Evolutionary conservation across 805 yeast genomes (phyloP).

Genomic region (Schwanniomyces sp.): DNA sequence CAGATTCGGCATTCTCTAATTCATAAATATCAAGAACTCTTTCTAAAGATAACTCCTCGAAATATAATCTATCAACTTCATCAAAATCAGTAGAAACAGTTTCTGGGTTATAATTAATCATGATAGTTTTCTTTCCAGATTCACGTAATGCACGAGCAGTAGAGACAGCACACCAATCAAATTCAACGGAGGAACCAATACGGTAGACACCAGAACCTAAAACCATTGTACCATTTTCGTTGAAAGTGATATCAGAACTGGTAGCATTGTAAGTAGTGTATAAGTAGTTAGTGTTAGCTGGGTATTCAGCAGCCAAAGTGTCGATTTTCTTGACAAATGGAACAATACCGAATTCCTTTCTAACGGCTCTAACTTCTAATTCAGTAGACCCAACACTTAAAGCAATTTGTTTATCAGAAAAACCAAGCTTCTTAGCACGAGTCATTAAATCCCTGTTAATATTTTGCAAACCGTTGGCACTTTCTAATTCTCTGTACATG

Average conservation of each 20-base stretch:
- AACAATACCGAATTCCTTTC: slow-evolving; percentile 75
- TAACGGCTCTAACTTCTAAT: slow-evolving; percentile 75
- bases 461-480: slow-evolving; percentile 51
- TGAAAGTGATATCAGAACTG: slow-evolving; percentile 76
- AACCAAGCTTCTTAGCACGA: slow-evolving; percentile 90
- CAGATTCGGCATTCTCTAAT: slow-evolving; percentile 85
- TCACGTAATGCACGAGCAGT: slow-evolving; percentile 93
- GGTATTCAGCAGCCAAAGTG: slow-evolving; percentile 98
- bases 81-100: slow-evolving; percentile 98
- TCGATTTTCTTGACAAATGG: slow-evolving; percentile 97
- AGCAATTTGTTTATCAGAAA: slow-evolving; percentile 93
- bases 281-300: slow-evolving; percentile 92
- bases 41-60: slow-evolving; percentile 92
- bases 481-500: slow-evolving; percentile 79
- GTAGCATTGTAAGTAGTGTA: slow-evolving; percentile 96
- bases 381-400: slow-evolving; percentile 71
- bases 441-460: slow-evolving; percentile 68
- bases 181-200: slow-evolving; percentile 97
- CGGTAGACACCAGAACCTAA: slow-evolving; percentile 99
- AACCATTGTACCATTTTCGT: slow-evolving; percentile 90
- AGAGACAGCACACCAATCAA: slow-evolving; percentile 99
- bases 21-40: slow-evolving; percentile 97
- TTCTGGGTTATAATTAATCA: slow-evolving; percentile 98
- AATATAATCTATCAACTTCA: slow-evolving; percentile 95
- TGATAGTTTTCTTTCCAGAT: slow-evolving; percentile 83